Percentiles rank a stretch among this genome's conserved stretches.
These are phyloP conservation scores for Capronia coronata DNA, from an alignment of 2,329 filamentous ascomycete genomes.

Conservation along the genomic window DNA sequence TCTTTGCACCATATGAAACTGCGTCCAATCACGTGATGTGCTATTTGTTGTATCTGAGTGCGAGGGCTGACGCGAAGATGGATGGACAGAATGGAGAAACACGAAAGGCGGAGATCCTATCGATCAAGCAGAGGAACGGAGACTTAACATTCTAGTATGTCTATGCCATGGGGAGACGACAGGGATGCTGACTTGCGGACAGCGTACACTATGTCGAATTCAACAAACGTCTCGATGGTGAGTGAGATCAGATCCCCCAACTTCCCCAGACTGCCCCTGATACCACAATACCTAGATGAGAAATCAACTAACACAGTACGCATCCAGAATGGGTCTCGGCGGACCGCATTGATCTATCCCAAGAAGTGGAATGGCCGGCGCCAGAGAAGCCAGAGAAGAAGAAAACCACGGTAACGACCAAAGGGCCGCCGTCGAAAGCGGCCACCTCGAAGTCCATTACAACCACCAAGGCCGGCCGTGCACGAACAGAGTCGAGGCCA, in stretches of 20 bases:
- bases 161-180: too few relatives aligned
- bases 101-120: conserved; percentile 92
- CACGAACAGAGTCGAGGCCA: conserved; percentile 46
- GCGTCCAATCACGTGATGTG: conserved; percentile 26
- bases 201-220: conserved; percentile 94
- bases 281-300: too few relatives aligned
- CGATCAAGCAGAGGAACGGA: conserved; percentile 82
- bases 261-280: too few relatives aligned
- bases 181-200: not conserved
- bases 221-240: conserved; percentile 71
- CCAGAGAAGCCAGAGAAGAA: conserved; percentile 84
- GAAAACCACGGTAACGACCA: conserved; percentile 57
- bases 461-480: conserved; percentile 45
- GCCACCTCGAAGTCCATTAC: conserved; percentile 49
- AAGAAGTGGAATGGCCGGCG: conserved; percentile 93
- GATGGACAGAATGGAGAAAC: conserved; percentile 62
- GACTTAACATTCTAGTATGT: conserved; percentile 72
- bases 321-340: conserved; percentile 90
- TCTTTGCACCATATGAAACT: too few relatives aligned
- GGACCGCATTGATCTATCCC: conserved; percentile 72
- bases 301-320: too few relatives aligned
- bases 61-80: conserved; percentile 3
- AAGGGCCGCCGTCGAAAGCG: conserved; percentile 48
- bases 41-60: not conserved
- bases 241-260: conserved; percentile 13